phyloP scores from a whole-genome alignment of 1,139 yeast genomes.

The Debaryomyces sp. region DNA sequence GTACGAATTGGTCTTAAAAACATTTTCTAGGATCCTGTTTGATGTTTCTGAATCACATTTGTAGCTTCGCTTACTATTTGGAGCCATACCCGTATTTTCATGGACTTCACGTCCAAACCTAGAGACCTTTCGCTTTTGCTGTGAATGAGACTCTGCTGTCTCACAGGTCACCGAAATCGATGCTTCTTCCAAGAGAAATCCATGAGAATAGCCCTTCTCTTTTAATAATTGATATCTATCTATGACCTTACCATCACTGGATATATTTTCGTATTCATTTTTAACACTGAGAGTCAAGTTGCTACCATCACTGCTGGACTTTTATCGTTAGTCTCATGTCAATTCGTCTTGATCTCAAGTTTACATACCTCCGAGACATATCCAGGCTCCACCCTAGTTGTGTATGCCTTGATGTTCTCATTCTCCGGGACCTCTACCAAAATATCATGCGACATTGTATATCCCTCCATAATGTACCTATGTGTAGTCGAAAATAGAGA shows the following conservation, averaged over 20 bases:
- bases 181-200: slow-evolving; percentile 9
- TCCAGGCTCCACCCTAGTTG: background rate
- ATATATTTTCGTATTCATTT: background rate
- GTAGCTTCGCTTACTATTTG: slow-evolving; percentile 6
- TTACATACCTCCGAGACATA: background rate
- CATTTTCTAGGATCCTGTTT: slow-evolving; percentile 15
- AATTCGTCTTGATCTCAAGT: background rate
- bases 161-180: slow-evolving; percentile 8
- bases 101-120: background rate
- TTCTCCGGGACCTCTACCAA: background rate
- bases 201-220: slow-evolving; percentile 3
- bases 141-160: background rate
- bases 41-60: slow-evolving; percentile 7
- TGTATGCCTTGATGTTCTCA: background rate
- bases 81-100: background rate
- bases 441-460: background rate
- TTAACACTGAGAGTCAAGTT: background rate
- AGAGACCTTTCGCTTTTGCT: background rate
- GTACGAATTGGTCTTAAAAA: slow-evolving; percentile 14
- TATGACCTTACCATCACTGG: background rate
- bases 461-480: background rate
- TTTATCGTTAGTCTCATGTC: background rate
- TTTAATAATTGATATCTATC: background rate
- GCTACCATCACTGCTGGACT: background rate
- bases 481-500: background rate